Conservation (phyloP, 164 flowering plant species). For the Malania oleifera region DNA sequence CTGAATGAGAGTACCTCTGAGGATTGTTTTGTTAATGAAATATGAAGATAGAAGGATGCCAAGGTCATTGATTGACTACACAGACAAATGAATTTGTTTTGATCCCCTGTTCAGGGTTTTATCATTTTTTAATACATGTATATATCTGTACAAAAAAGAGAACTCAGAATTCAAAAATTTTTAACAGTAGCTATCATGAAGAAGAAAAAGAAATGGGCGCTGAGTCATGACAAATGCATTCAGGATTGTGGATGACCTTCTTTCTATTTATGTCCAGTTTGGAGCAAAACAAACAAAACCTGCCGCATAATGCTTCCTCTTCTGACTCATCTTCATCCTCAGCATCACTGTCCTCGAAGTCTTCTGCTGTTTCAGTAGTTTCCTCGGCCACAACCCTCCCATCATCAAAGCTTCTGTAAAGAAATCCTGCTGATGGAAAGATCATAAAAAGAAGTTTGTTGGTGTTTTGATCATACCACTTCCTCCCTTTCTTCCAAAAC, state of each 20-base stretch:
- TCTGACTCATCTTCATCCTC: slow-evolving; percentile 16
- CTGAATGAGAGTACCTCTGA: background rate
- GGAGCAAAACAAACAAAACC: slow-evolving; percentile 61
- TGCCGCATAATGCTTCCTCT: slow-evolving; percentile 15
- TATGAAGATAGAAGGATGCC: background rate
- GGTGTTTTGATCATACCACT: slow-evolving; percentile 27
- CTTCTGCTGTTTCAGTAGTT: slow-evolving; percentile 16
- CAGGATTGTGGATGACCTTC: slow-evolving; percentile 43
- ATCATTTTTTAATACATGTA: background rate
- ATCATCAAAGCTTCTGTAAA: slow-evolving; percentile 16
- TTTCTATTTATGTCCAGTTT: slow-evolving; percentile 44
- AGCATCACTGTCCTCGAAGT: slow-evolving; percentile 5
- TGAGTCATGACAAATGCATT: slow-evolving; percentile 43
- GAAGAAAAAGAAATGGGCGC: slow-evolving; percentile 25
- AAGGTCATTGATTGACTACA: background rate
- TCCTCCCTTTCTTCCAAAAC: slow-evolving; percentile 33
- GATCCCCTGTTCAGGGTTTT: background rate
- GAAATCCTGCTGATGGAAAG: slow-evolving; percentile 23
- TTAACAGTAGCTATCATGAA: too few species aligned
- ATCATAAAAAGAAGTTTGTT: slow-evolving; percentile 22
- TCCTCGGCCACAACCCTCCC: slow-evolving; percentile 25
- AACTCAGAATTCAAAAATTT: background rate
- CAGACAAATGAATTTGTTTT: background rate
- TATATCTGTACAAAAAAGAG: background rate
- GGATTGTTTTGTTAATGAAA: background rate